Evolutionary conservation across 148 eudicot genomes (phyloP), one percentile per base, ranked within the genome.

Genomic region (Dianthus caryophyllus): DNA sequence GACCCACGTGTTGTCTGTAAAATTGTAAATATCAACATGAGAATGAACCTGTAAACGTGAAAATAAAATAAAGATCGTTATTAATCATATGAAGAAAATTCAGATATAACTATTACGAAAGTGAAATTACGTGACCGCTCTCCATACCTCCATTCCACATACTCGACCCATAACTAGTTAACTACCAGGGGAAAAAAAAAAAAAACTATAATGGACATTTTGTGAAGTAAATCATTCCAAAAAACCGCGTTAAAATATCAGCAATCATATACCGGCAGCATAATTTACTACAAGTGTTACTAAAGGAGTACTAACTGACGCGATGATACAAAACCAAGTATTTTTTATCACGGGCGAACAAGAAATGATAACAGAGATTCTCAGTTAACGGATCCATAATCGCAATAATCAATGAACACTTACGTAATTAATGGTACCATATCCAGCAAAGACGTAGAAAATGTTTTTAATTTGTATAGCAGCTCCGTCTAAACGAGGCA

Each of bases 401-500:
- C 30, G 54, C 38, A 11, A 16, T 3, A 18, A 54, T 54, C 60
- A 58, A 33, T 8, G 70, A 25, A 74, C 48, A 68, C 97, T 88
- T 69, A 95, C 99, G 78, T 29, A 61, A 69, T 85, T 85, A 68
- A 95, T 95, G 81, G 84, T 90, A 68, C 87, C 91, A 68, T 95
- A 95, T 68, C 99, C 97, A 67, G 99, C 97, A 80, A 95, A 95
- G 6, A 95, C 99, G 59, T 47, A 95, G 69, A 95, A 78, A 62
- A 85, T 82, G 81, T 95, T 70, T 61, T 87, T 85, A 70, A 95
- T 88, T 77, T 95, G 99, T 46, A 86, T 73, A 9, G 99, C 97
- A 22, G 99, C 99, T 13, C 99, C 99, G 47, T 95, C 99, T 56
- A 90, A 82, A 69, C 99, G 97, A n/a, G 96, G 86, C 75, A 88